These are phyloP conservation scores for Phylloporus rhodoxanthus DNA, from an alignment of 768 basidiomycete species.

Conservation along the genomic window DNA sequence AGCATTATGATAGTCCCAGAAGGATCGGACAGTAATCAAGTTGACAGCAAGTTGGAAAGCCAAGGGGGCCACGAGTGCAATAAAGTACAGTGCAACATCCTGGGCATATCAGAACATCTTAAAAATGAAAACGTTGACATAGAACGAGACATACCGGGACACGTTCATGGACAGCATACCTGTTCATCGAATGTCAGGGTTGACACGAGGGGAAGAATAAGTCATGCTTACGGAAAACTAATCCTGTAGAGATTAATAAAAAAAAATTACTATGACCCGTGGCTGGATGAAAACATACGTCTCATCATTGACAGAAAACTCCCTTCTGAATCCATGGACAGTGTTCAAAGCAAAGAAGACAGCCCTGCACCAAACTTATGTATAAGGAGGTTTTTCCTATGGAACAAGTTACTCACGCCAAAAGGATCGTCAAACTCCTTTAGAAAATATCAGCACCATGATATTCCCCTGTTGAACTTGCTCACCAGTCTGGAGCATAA, in stretches of 20 bases:
- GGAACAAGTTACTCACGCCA: constrained; percentile 47
- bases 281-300: constrained; percentile 39
- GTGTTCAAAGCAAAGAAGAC: constrained; percentile 57
- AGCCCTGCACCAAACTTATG: constrained; percentile 34
- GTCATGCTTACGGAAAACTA: constrained; percentile 19
- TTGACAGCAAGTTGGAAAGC: constrained; percentile 66
- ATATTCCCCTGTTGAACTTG: background rate
- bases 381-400: background rate
- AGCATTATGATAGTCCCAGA: constrained; percentile 86
- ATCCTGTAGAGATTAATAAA: constrained; percentile 14
- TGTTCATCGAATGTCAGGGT: constrained; percentile 24
- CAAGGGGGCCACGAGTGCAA: constrained; percentile 61
- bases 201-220: background rate
- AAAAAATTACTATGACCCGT: constrained; percentile 9
- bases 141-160: constrained; percentile 52
- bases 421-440: constrained; percentile 57
- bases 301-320: constrained; percentile 74
- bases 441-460: background rate
- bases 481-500: constrained; percentile 76
- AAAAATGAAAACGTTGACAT: background rate
- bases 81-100: constrained; percentile 46
- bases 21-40: constrained; percentile 64
- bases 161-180: constrained; percentile 70
- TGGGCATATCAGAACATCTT: constrained; percentile 15
- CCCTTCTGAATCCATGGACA: constrained; percentile 68